Percentiles rank a stretch among this genome's conserved stretches.
Conservation (phyloP, 2,329 filamentous ascomycete species). For the Aureobasidium subglaciale region DNA sequence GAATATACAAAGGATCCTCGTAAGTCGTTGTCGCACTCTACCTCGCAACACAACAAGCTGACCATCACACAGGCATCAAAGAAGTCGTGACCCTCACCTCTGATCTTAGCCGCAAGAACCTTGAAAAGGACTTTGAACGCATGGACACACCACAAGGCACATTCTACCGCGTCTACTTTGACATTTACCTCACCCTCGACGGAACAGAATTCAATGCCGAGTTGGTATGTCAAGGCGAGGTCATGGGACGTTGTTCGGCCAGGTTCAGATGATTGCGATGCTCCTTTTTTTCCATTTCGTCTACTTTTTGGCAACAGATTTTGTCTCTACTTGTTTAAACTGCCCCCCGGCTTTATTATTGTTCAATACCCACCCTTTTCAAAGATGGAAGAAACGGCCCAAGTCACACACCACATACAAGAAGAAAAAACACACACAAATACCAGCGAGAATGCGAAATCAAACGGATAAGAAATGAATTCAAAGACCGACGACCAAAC, state of each 20-base stretch:
- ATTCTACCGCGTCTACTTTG: slow-evolving; percentile 71
- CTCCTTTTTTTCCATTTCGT: not conserved
- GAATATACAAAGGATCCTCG: slow-evolving; percentile 99
- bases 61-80: slow-evolving; percentile 69
- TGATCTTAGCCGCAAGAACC: slow-evolving; percentile 92
- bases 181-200: slow-evolving; percentile 83
- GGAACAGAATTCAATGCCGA: slow-evolving; percentile 97
- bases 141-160: slow-evolving; percentile 98
- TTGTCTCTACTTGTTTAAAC: too few relatives aligned
- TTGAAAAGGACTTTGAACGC: slow-evolving; percentile 98
- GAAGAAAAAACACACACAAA: too few relatives aligned
- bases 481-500: too few relatives aligned
- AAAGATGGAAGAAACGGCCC: too few relatives aligned
- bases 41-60: not conserved
- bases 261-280: slow-evolving; percentile 61
- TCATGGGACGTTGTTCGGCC: slow-evolving; percentile 94
- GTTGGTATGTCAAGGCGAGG: slow-evolving; percentile 96
- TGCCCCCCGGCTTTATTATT: not conserved
- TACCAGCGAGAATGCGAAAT: too few relatives aligned
- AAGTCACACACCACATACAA: too few relatives aligned
- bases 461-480: too few relatives aligned
- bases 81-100: slow-evolving; percentile 97
- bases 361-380: too few relatives aligned
- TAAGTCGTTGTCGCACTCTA: slow-evolving; percentile 49
- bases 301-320: too few relatives aligned